phyloP scores from a whole-genome alignment of 2,329 filamentous ascomycete species.

The Fusarium euwallaceae region DNA sequence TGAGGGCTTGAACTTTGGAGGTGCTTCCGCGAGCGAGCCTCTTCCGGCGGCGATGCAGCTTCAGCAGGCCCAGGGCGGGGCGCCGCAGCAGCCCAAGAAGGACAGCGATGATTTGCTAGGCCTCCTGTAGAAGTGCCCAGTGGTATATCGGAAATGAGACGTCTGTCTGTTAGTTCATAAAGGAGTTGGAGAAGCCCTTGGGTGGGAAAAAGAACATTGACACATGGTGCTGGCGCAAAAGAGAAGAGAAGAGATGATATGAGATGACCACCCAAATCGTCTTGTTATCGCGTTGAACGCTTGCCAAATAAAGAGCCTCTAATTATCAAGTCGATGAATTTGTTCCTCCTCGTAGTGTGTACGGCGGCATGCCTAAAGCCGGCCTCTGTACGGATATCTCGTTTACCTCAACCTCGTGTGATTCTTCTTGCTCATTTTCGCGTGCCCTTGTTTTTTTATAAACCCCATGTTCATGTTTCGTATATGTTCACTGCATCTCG shows the following conservation, averaged over 20 bases:
- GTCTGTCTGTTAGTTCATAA: slow-evolving; percentile 22
- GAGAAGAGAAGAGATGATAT: slow-evolving; percentile 11
- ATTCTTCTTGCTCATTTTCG: slow-evolving; percentile 1
- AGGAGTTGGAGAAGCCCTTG: slow-evolving; percentile 33
- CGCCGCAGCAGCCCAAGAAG: slow-evolving; percentile 63
- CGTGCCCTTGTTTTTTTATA: slow-evolving; percentile 9
- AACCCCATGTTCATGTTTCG: neutral
- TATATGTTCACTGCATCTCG: slow-evolving; percentile 19
- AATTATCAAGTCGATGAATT: slow-evolving; percentile 35
- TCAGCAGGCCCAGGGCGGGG: slow-evolving; percentile 51
- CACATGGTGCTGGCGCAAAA: slow-evolving; percentile 39
- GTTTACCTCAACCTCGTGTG: slow-evolving; percentile 2
- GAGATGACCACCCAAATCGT: slow-evolving; percentile 31
- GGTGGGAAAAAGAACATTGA: slow-evolving; percentile 36
- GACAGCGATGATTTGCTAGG: slow-evolving; percentile 71
- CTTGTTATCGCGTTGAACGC: slow-evolving; percentile 36
- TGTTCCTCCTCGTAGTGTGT: slow-evolving; percentile 30
- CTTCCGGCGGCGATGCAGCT: slow-evolving; percentile 74
- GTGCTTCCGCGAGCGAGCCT: slow-evolving; percentile 67
- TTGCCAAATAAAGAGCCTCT: slow-evolving; percentile 41
- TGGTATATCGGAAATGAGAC: slow-evolving; percentile 13
- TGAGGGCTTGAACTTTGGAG: slow-evolving; percentile 81
- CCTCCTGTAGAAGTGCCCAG: slow-evolving; percentile 51
- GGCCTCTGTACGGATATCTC: slow-evolving; percentile 29
- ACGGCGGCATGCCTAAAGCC: slow-evolving; percentile 21